Evolutionary conservation across 202 grass and related monocot species (phyloP).

Genomic region (Zoysia matrella): DNA sequence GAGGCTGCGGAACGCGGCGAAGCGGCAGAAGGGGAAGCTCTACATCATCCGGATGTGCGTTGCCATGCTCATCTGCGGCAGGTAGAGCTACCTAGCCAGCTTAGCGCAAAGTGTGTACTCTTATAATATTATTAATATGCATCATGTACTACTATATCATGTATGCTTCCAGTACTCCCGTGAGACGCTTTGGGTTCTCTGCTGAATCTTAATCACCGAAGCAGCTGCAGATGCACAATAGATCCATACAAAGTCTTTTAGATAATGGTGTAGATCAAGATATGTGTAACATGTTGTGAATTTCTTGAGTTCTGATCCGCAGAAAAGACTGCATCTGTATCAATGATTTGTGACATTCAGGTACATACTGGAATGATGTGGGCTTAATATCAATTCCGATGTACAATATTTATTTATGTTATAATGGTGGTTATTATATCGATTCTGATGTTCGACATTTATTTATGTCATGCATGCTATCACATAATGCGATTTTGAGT

Average conservation of each 20-base stretch:
- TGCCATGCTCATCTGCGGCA: conserved; percentile 70
- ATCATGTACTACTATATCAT: conserved; percentile 9
- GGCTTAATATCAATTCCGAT: no score
- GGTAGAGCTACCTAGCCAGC: neutral
- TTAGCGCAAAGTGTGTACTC: conserved; percentile 21
- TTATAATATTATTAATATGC: neutral
- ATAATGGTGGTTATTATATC: neutral
- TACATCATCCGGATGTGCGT: conserved; percentile 71
- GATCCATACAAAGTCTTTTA: neutral
- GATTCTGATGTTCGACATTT: neutral
- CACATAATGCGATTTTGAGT: no score
- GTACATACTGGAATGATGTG: neutral
- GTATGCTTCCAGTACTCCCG: neutral
- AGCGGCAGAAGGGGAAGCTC: conserved; percentile 76
- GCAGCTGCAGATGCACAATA: neutral
- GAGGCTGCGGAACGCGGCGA: conserved; percentile 54
- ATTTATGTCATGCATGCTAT: neutral
- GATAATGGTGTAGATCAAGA: neutral
- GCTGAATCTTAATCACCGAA: neutral
- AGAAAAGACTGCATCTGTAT: neutral
- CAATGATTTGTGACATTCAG: neutral
- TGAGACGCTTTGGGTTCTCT: neutral
- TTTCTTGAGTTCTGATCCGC: neutral
- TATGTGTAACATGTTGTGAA: neutral
- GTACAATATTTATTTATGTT: no score